These are phyloP conservation scores for Pseudogymnoascus sp. DNA, from an alignment of 2,329 filamentous ascomycete genomes.

Conservation along the genomic window DNA sequence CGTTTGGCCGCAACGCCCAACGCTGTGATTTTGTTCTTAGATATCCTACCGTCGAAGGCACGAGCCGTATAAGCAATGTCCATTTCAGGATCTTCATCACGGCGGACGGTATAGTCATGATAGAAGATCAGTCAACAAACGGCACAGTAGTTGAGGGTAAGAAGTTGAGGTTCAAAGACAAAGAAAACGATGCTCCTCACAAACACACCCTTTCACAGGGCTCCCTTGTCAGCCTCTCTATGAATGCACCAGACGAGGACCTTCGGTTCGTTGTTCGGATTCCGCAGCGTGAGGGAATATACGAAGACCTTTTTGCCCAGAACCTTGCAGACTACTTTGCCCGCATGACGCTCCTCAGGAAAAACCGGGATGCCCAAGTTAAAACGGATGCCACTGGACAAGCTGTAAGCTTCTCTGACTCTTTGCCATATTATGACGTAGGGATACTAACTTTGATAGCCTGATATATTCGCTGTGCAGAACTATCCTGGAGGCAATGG, in stretches of 20 bases:
- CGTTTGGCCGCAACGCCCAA: constrained; percentile 68
- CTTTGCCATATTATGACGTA: not conserved
- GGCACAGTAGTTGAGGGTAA: constrained; percentile 77
- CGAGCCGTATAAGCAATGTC: constrained; percentile 75
- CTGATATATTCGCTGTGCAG: constrained; percentile 8
- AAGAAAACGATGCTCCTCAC: constrained; percentile 34
- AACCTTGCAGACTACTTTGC: constrained; percentile 63
- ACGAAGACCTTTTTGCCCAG: constrained; percentile 55
- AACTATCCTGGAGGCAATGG: not conserved
- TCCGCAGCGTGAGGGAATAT: constrained; percentile 61
- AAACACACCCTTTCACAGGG: constrained; percentile 27
- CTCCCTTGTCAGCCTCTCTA: constrained; percentile 25
- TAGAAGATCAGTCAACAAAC: constrained; percentile 93
- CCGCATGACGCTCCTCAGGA: constrained; percentile 13
- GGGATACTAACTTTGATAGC: not conserved
- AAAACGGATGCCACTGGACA: constrained; percentile 2
- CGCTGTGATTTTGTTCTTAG: constrained; percentile 63
- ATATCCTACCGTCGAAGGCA: constrained; percentile 31
- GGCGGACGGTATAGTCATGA: constrained; percentile 69
- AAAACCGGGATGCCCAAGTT: not conserved
- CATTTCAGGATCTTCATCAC: constrained; percentile 95
- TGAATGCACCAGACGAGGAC: constrained; percentile 40
- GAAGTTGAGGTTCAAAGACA: constrained; percentile 49
- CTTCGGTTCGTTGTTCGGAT: constrained; percentile 80
- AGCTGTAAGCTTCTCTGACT: constrained; percentile 1